A percentile compares a stretch with the other conserved stretches of the same genome.
phyloP scores from a whole-genome alignment of 1,284 basidiomycete species.

The Ceratorhiza oryzae-sativae region DNA sequence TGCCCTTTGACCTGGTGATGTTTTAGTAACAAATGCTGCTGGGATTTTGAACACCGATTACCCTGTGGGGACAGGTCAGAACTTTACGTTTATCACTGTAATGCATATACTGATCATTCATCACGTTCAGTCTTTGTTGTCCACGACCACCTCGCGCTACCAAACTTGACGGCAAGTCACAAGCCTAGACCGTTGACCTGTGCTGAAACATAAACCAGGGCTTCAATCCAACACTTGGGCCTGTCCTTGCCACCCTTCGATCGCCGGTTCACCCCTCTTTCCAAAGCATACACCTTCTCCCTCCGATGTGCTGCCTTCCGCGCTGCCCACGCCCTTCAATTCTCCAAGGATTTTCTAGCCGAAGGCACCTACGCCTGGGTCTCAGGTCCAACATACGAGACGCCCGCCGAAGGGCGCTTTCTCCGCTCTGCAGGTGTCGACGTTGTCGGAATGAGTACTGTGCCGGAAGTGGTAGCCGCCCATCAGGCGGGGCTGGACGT shows the following conservation, averaged over 20 bases:
- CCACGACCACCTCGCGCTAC: constrained; percentile 82
- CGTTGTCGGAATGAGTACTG: constrained; percentile 88
- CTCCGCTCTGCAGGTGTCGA: constrained; percentile 75
- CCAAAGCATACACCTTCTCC: constrained; percentile 74
- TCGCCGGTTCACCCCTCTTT: constrained; percentile 78
- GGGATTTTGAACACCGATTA: constrained; percentile 76
- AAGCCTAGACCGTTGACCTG: no score
- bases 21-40: constrained; percentile 81
- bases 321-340: constrained; percentile 65
- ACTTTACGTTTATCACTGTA: not conserved
- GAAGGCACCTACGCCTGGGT: constrained; percentile 90
- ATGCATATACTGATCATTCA: constrained; percentile 22
- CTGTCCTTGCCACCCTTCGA: constrained; percentile 59
- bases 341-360: constrained; percentile 59
- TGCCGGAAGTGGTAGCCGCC: constrained; percentile 87
- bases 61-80: constrained; percentile 80
- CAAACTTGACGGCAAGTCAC: constrained; percentile 62
- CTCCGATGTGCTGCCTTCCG: constrained; percentile 74
- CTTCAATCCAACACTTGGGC: constrained; percentile 80
- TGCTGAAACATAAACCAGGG: constrained; percentile 54
- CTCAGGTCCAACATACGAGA: constrained; percentile 83
- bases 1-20: constrained; percentile 2
- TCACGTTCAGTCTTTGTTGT: constrained; percentile 71
- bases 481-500: constrained; percentile 75
- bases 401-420: constrained; percentile 79